phyloP scores from a whole-genome alignment of 1,139 yeast species.

The Lodderomyces margitis region DNA sequence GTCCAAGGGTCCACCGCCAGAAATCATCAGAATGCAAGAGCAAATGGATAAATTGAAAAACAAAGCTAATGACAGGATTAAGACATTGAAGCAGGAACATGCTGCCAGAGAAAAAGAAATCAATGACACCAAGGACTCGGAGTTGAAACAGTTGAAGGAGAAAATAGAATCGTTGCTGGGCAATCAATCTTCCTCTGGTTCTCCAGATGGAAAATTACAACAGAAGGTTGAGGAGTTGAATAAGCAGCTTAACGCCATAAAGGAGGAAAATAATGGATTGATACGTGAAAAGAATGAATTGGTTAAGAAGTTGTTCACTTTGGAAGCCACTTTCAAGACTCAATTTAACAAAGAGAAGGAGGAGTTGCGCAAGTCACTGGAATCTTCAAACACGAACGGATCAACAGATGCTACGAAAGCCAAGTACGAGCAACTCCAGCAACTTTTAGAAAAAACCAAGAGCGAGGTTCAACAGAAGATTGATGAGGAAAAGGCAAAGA shows the following conservation, averaged over 20 bases:
- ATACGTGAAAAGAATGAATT: constrained; percentile 17
- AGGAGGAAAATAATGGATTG: constrained; percentile 13
- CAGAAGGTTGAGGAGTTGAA: constrained; percentile 16
- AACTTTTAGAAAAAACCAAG: constrained; percentile 19
- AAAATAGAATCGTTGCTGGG: constrained; percentile 11
- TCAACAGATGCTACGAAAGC: constrained; percentile 14
- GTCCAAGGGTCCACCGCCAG: constrained; percentile 16
- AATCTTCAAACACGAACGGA: constrained; percentile 2
- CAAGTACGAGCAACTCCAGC: constrained; percentile 21
- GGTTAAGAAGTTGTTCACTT: constrained; percentile 13
- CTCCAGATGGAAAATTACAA: constrained; percentile 8
- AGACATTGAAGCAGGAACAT: constrained; percentile 10
- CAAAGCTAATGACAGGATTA: constrained; percentile 14
- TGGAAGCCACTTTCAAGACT: constrained; percentile 12
- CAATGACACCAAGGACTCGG: constrained; percentile 10
- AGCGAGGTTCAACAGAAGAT: constrained; percentile 26
- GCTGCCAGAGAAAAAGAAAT: constrained; percentile 12
- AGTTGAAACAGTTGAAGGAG: constrained; percentile 10
- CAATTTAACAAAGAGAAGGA: constrained; percentile 20
- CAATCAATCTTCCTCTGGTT: neutral
- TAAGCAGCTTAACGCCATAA: constrained; percentile 11
- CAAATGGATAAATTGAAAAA: constrained; percentile 19
- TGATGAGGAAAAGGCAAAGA: constrained; percentile 30
- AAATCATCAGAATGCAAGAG: constrained; percentile 23
- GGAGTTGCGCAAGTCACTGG: constrained; percentile 15